phyloP scores from a whole-genome alignment of 2,329 filamentous ascomycete species.

The Xylariaceae sp. region DNA sequence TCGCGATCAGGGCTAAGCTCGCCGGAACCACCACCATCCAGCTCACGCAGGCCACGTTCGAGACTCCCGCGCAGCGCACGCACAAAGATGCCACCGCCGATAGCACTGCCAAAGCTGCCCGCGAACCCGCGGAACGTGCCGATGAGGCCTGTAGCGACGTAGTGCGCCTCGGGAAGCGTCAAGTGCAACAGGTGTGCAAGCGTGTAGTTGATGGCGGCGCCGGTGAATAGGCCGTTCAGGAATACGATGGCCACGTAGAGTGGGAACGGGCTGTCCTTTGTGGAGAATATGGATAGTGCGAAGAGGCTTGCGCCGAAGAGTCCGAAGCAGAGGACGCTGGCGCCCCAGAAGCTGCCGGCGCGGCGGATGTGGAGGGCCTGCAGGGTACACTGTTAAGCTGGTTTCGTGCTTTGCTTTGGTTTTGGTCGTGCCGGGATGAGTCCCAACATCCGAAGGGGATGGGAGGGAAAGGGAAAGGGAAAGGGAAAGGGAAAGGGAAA shows the following conservation, averaged over 20 bases:
- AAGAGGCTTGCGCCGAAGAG: constrained; percentile 58
- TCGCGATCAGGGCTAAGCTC: constrained; percentile 27
- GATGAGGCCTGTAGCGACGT: constrained; percentile 68
- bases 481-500: not conserved
- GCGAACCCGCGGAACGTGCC: constrained; percentile 78
- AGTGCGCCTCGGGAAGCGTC: constrained; percentile 60
- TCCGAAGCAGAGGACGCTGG: constrained; percentile 53
- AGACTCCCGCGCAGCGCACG: constrained; percentile 54
- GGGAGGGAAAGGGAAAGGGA: not conserved
- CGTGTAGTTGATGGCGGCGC: constrained; percentile 72
- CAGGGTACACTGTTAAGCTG: not conserved
- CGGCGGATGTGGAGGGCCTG: constrained; percentile 66
- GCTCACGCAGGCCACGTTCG: constrained; percentile 47
- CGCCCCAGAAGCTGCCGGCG: constrained; percentile 65
- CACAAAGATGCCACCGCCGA: constrained; percentile 71
- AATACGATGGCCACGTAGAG: constrained; percentile 59
- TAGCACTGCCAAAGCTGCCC: constrained; percentile 72
- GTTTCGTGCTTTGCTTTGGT: not conserved
- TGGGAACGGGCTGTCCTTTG: constrained; percentile 42
- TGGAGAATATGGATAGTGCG: constrained; percentile 50
- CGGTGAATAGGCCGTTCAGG: constrained; percentile 65
- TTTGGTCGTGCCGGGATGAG: not conserved
- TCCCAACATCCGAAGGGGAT: not conserved
- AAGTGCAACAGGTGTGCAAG: constrained; percentile 74
- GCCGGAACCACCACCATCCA: constrained; percentile 40